Conservation (phyloP, 768 basidiomycete genomes). For the Phanerochaete sordida region DNA sequence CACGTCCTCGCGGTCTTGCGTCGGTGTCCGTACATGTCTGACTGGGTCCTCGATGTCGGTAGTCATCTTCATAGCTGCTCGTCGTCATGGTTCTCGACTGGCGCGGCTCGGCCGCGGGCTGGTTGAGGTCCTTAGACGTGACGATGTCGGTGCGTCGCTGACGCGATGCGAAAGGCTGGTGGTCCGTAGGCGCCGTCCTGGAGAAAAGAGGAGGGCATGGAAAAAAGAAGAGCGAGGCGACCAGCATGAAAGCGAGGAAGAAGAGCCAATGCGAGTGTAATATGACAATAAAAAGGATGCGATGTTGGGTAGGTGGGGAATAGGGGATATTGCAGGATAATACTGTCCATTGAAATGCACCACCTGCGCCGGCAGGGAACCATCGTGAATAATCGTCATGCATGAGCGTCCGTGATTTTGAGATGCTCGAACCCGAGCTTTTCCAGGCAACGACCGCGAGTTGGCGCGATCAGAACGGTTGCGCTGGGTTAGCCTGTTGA, state of each 20-base stretch:
- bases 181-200: slow-evolving; percentile 12
- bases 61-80: slow-evolving; percentile 8
- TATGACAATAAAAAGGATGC: slow-evolving; percentile 27
- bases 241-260: background rate
- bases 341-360: slow-evolving; percentile 41
- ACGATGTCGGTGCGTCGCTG: slow-evolving; percentile 21
- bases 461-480: slow-evolving; percentile 25
- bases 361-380: slow-evolving; percentile 52
- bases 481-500: slow-evolving; percentile 24
- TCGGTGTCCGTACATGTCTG: slow-evolving; percentile 26
- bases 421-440: slow-evolving; percentile 25
- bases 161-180: slow-evolving; percentile 16
- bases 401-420: slow-evolving; percentile 13
- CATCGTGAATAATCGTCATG: slow-evolving; percentile 19
- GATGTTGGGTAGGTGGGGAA: slow-evolving; percentile 21
- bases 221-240: background rate
- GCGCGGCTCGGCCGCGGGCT: slow-evolving; percentile 59
- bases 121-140: slow-evolving; percentile 22
- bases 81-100: slow-evolving; percentile 9
- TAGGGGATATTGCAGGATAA: slow-evolving; percentile 24
- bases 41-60: slow-evolving; percentile 21
- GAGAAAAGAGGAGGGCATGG: slow-evolving; percentile 2
- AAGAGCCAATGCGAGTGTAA: slow-evolving; percentile 13
- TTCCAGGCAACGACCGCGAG: slow-evolving; percentile 13
- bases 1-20: slow-evolving; percentile 62